Evolutionary conservation across 2,329 filamentous ascomycete genomes (phyloP).

Genomic region (Annulohypoxylon truncatum): DNA sequence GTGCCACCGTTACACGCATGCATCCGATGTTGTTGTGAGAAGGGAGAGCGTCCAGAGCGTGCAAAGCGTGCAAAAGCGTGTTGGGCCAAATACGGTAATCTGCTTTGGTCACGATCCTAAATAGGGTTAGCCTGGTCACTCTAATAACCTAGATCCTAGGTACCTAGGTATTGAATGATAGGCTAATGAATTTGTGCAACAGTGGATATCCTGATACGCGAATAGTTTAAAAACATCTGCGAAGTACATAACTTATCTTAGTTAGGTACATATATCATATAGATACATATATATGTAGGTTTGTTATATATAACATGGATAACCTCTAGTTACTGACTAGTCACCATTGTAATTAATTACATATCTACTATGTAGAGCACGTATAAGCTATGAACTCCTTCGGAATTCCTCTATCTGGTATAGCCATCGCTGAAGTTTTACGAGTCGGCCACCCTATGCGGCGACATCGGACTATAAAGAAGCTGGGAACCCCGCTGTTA

Average conservation of each 20-base stretch:
- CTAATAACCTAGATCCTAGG: not conserved
- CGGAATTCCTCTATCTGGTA: not conserved
- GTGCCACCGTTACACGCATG: not conserved
- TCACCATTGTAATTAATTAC: no score
- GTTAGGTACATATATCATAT: no score
- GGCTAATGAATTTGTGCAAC: no score
- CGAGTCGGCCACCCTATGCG: constrained; percentile 8
- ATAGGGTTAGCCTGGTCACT: not conserved
- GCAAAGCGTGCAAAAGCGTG: no score
- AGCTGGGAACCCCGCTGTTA: constrained; percentile 31
- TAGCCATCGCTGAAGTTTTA: constrained; percentile 4
- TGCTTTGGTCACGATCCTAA: not conserved
- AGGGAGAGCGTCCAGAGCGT: constrained; percentile 7
- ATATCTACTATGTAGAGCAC: no score
- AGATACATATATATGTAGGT: no score
- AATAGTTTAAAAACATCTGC: no score
- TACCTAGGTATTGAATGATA: not conserved
- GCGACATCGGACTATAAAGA: constrained; percentile 23
- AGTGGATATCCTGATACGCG: no score
- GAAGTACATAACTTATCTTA: no score
- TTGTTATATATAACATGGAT: no score
- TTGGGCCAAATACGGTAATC: constrained; percentile 4
- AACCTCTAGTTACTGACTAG: no score
- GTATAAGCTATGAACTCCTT: constrained; percentile 13
- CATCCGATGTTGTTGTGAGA: not conserved